These are phyloP conservation scores for Immersiella caudata DNA, from an alignment of 495 filamentous ascomycete species.

Conservation along the genomic window DNA sequence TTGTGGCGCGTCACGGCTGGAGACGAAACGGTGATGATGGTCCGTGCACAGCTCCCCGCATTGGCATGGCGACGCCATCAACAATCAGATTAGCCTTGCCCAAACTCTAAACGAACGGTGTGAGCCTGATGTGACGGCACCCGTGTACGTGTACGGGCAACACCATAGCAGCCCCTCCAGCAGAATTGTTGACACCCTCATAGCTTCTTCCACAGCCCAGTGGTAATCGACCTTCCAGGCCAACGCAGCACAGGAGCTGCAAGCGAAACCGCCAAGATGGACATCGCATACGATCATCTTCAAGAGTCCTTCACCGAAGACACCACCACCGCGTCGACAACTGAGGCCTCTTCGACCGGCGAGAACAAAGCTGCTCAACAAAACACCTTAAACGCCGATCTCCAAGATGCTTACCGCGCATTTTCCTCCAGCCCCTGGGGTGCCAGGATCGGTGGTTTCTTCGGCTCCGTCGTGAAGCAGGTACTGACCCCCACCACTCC, in stretches of 20 bases:
- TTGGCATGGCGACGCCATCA: slow-evolving; percentile 11
- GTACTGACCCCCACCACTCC: slow-evolving; percentile 41
- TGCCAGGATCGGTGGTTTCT: slow-evolving; percentile 80
- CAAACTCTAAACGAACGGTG: slow-evolving; percentile 18
- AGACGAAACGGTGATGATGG: slow-evolving; percentile 6
- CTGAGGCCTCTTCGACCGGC: slow-evolving; percentile 44
- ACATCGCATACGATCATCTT: slow-evolving; percentile 96
- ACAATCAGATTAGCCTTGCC: slow-evolving; percentile 5
- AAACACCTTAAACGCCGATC: slow-evolving; percentile 76
- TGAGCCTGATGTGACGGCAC: slow-evolving; percentile 25
- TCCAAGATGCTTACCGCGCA: slow-evolving; percentile 93
- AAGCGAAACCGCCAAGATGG: slow-evolving; percentile 55
- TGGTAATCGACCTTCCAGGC: background rate
- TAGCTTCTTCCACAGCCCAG: background rate
- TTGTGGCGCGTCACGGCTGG: background rate
- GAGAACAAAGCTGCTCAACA: slow-evolving; percentile 50
- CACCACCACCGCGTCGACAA: slow-evolving; percentile 1
- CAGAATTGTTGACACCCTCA: background rate
- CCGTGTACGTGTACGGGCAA: background rate
- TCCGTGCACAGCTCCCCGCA: slow-evolving; percentile 12
- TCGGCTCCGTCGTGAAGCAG: slow-evolving; percentile 87
- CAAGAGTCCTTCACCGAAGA: slow-evolving; percentile 72
- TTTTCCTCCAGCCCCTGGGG: slow-evolving; percentile 93
- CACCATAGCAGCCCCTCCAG: background rate
- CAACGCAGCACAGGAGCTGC: background rate